Base-by-base conservation (phyloP, 192 early-diverging fungal genomes). In the Backusella psychrophila region DNA sequence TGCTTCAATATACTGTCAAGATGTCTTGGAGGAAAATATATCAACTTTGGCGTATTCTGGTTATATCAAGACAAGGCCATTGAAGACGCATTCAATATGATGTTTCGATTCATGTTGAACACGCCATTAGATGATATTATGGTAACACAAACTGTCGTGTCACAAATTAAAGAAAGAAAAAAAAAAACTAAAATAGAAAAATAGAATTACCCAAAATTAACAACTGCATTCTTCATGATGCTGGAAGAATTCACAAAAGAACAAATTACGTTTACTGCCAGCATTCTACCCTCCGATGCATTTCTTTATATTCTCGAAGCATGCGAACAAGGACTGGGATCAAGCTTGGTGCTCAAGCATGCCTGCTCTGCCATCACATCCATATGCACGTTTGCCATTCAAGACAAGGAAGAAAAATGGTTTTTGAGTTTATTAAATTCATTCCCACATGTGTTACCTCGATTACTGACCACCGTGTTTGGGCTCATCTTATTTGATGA, bases 1-100 rank as follows among this genome's bases (percentile, higher is more conserved):
- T 93, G 92, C 78, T 93, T 96, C 46, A 84, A 81, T 67, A 93
- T 93, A 0, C 72, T 96, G 59, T 85, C 85, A 46, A 87, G 88
- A 3, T 84, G 92, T 15, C 75, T 96, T 1, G 81, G 87, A 15
- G 96, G 96, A 74, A 89, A 90, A 74, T 97, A 96, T 74, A 93
- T 96, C 49, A 93, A 93, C 41, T 95, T 97, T 81, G 94, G 94
- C 15, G 93, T 97, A 69, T 95, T 96, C 84, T 89, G 89, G 65
- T 82, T 97, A 49, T 97, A 97, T 77, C 89, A 90, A 67, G 95
- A 97, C 80, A 89, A 85, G 21, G 91, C 95, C 12, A 79, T 96
- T 38, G 90, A 89, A 66, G 82, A 85, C 21, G 91, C 90, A 7
- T 82, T 94, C 44, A 75, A 82, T 4, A 81, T 89, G 6, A 79